A percentile compares a stretch with the other conserved stretches of the same genome.
Conservation (phyloP, 2,329 filamentous ascomycete species). For the Paecilomyces formosus region DNA sequence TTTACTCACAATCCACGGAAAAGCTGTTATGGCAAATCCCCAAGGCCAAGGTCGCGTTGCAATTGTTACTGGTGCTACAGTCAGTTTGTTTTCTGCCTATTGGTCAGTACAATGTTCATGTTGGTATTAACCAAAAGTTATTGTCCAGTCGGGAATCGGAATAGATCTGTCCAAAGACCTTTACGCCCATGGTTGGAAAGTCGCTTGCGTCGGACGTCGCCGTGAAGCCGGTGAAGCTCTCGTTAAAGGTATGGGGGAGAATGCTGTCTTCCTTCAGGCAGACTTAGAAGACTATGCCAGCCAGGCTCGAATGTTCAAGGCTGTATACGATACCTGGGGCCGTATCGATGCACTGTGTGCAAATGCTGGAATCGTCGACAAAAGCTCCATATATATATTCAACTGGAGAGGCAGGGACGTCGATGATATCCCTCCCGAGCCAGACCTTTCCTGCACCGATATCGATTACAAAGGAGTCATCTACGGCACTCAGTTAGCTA, state of each 20-base stretch:
- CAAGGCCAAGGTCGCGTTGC: neutral
- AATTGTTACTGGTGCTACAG: neutral
- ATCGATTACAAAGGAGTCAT: constrained; percentile 46
- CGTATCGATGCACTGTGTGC: constrained; percentile 43
- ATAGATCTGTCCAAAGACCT: constrained; percentile 32
- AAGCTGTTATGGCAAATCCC: neutral
- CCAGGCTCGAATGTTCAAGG: constrained; percentile 36
- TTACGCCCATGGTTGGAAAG: constrained; percentile 23
- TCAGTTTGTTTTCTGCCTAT: neutral
- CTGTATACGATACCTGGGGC: constrained; percentile 37
- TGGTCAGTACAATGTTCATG: neutral
- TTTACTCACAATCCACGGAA: too few species aligned
- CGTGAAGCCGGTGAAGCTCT: constrained; percentile 23
- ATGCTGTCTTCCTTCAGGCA: constrained; percentile 36
- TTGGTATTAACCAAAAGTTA: neutral
- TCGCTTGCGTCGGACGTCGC: constrained; percentile 32
- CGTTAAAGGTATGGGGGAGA: constrained; percentile 21
- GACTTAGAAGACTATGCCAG: constrained; percentile 43
- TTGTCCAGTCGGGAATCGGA: neutral
- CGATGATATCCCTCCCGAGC: constrained; percentile 34
- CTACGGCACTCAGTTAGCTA: constrained; percentile 43
- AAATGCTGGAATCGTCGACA: constrained; percentile 46
- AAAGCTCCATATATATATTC: constrained; percentile 39
- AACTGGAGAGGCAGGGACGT: constrained; percentile 21
- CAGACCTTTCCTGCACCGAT: constrained; percentile 41